Conservation (phyloP, 805 yeast species). For the Metschnikowia corniflorae region DNA sequence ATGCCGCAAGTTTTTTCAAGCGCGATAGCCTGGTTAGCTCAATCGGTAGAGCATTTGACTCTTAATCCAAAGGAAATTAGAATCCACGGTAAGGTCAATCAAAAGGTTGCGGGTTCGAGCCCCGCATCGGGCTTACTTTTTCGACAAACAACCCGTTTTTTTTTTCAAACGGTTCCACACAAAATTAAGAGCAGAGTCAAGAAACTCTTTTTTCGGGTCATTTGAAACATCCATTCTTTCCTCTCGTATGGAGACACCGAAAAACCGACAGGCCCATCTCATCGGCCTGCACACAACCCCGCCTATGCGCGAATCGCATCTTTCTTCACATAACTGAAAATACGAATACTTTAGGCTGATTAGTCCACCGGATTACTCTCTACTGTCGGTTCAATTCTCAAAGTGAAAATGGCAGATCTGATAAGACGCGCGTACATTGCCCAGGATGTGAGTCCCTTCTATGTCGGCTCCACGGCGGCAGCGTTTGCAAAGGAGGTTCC, state of each 20-base stretch:
- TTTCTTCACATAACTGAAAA: no score
- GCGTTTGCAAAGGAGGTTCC: constrained; percentile 59
- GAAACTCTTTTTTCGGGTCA: no score
- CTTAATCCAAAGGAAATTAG: background rate
- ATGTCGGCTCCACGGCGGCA: constrained; percentile 79
- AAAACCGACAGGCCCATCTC: no score
- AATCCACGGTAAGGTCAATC: constrained; percentile 1
- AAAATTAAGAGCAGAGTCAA: no score
- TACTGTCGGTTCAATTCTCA: no score
- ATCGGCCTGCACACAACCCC: constrained; percentile 16
- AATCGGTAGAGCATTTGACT: constrained; percentile 4
- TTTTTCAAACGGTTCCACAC: no score
- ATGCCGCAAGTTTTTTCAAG: background rate
- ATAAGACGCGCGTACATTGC: constrained; percentile 16
- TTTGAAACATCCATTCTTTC: no score
- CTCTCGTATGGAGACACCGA: no score
- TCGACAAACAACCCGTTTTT: no score
- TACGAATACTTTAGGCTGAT: no score
- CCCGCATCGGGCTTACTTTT: constrained; percentile 23
- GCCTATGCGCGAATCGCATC: no score
- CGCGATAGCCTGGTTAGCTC: constrained; percentile 4
- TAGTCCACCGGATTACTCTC: no score
- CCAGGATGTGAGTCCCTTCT: constrained; percentile 69
- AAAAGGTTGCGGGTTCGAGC: constrained; percentile 10
- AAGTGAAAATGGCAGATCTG: constrained; percentile 17